Percentiles rank a stretch among this genome's conserved stretches.
These are phyloP conservation scores for Carex pumila DNA, from an alignment of 176 grass and related monocot genomes.

Conservation along the genomic window DNA sequence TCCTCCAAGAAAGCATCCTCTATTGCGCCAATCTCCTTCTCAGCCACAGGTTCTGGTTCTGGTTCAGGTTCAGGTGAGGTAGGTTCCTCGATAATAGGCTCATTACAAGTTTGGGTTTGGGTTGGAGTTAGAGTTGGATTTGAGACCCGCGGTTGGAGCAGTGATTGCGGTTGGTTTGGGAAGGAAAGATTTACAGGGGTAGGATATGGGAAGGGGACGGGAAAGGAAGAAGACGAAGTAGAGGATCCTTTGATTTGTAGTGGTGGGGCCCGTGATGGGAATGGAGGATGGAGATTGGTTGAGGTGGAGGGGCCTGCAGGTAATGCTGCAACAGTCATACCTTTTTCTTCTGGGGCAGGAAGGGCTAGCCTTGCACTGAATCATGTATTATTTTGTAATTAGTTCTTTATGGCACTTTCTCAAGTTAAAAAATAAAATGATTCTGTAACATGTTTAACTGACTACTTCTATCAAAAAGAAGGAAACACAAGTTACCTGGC, in stretches of 20 bases:
- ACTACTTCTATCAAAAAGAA: background rate
- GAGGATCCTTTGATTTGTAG: slow-evolving; percentile 7
- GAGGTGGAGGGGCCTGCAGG: slow-evolving; percentile 15
- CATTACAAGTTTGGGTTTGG: slow-evolving; percentile 4
- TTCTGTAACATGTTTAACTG: background rate
- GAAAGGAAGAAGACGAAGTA: background rate
- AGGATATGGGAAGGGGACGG: background rate
- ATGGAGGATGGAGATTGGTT: slow-evolving; percentile 1
- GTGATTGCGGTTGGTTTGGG: background rate
- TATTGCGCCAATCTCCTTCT: slow-evolving; percentile 45
- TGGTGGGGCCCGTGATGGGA: background rate
- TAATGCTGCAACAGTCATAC: slow-evolving; percentile 21
- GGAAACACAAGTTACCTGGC: slow-evolving; percentile 42
- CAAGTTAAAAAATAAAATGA: background rate
- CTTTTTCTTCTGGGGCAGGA: slow-evolving; percentile 58
- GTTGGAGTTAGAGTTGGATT: slow-evolving; percentile 31
- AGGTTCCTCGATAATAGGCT: slow-evolving; percentile 87
- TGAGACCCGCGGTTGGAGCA: background rate
- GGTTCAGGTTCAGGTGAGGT: slow-evolving; percentile 62
- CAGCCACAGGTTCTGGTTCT: slow-evolving; percentile 42
- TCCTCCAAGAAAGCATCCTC: slow-evolving; percentile 73
- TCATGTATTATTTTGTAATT: slow-evolving; percentile 27
- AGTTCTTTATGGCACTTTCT: background rate
- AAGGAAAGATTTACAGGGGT: background rate
- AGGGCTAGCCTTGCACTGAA: slow-evolving; percentile 77